phyloP scores from a whole-genome alignment of 441 rosid genomes.

The Biscutella auriculata region DNA sequence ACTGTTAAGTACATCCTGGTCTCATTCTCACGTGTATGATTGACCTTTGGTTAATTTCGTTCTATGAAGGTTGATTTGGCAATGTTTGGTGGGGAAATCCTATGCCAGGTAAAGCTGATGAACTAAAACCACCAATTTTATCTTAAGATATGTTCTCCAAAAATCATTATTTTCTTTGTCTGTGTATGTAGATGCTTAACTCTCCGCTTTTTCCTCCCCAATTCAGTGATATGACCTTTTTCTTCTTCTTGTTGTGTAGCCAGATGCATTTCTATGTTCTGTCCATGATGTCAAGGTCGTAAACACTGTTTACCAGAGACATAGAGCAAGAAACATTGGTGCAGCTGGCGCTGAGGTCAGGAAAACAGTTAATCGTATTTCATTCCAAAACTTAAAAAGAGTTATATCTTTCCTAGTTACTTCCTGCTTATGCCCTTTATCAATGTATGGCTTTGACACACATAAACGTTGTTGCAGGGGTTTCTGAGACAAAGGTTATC shows the following conservation, averaged over 20 bases:
- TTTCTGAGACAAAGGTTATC: conserved; percentile 82
- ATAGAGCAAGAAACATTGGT: conserved; percentile 58
- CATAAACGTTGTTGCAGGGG: conserved; percentile 34
- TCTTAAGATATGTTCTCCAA: background rate
- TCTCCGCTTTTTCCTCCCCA: background rate
- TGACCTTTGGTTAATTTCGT: conserved; percentile 9
- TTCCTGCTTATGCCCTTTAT: background rate
- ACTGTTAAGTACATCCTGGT: background rate
- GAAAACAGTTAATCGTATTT: background rate
- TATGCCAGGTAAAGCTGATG: conserved; percentile 67
- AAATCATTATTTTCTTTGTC: background rate
- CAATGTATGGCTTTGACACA: background rate
- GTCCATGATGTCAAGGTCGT: conserved; percentile 78
- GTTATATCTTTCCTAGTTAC: background rate
- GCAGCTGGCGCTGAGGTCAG: conserved; percentile 66
- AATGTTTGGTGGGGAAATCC: conserved; percentile 82
- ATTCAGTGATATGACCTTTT: conserved; percentile 13
- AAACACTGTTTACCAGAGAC: conserved; percentile 65
- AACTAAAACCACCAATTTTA: background rate
- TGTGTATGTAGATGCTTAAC: background rate
- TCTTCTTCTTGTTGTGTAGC: conserved; percentile 51
- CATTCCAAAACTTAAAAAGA: background rate
- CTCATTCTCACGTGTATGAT: conserved; percentile 5
- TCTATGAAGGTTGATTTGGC: conserved; percentile 69
- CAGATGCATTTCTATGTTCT: conserved; percentile 97